Conservation (phyloP, 371 early-diverging fungal species). For the Mortierella sp. region DNA sequence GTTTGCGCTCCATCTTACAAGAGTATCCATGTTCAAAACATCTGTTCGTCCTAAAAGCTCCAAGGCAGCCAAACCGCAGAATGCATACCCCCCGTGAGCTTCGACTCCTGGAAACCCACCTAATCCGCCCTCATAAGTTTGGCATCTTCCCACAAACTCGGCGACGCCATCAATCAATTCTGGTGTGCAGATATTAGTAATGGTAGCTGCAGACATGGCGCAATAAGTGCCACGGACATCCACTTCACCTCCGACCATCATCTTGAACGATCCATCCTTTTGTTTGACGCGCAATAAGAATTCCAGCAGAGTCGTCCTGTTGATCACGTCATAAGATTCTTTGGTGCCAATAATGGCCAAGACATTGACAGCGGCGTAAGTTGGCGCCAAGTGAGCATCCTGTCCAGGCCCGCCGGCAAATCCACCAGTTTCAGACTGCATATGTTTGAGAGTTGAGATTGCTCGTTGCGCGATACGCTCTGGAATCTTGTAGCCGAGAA, state of each 20-base stretch:
- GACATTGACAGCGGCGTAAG: constrained; percentile 87
- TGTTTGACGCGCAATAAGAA: constrained; percentile 90
- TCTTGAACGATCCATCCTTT: constrained; percentile 90
- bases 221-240: constrained; percentile 96
- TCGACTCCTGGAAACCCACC: constrained; percentile 91
- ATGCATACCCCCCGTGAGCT: constrained; percentile 98
- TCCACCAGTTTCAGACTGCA: constrained; percentile 85
- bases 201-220: constrained; percentile 82
- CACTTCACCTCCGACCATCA: constrained; percentile 94
- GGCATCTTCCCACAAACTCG: constrained; percentile 85
- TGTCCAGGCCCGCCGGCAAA: constrained; percentile 91
- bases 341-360: constrained; percentile 79
- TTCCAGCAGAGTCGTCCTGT: constrained; percentile 70
- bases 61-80: constrained; percentile 94
- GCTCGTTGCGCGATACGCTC: constrained; percentile 60
- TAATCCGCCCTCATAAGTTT: constrained; percentile 97
- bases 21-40: constrained; percentile 67
- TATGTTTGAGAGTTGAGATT: constrained; percentile 71
- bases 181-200: constrained; percentile 84
- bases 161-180: constrained; percentile 79
- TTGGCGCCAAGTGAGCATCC: constrained; percentile 85
- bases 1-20: constrained; percentile 82
- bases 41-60: constrained; percentile 78
- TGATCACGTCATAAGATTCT: constrained; percentile 79
- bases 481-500: constrained; percentile 72